Evolutionary conservation across 148 eudicot genomes (phyloP).

Genomic region (Rheum nobile): DNA sequence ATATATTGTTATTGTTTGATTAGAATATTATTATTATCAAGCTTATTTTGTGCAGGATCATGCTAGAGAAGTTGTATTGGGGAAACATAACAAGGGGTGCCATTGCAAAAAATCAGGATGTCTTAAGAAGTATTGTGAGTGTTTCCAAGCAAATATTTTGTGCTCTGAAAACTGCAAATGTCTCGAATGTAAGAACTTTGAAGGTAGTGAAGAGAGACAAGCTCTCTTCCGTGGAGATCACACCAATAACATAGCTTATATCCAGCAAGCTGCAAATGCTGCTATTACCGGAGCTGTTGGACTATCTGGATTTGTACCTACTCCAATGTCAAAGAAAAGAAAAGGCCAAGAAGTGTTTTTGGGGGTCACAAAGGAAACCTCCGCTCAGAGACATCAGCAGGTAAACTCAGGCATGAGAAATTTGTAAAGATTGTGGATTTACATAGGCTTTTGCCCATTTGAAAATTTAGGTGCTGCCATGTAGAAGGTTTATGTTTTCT

Average conservation of each 20-base stretch:
- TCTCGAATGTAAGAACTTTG: conserved; percentile 92
- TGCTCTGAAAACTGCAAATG: conserved; percentile 98
- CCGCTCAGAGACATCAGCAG: conserved; percentile 52
- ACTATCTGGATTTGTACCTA: conserved; percentile 79
- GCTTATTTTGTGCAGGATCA: conserved; percentile 49
- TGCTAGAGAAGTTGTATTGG: conserved; percentile 55
- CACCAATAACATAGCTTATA: conserved; percentile 56
- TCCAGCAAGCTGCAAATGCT: conserved; percentile 97
- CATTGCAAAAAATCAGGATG: conserved; percentile 99
- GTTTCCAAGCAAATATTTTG: conserved; percentile 93
- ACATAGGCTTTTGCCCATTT: neutral
- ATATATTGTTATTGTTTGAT: neutral
- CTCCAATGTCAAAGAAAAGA: conserved; percentile 65
- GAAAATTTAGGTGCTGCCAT: neutral
- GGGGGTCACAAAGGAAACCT: conserved; percentile 49
- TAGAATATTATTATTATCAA: neutral
- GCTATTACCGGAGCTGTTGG: conserved; percentile 98
- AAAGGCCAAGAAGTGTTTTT: conserved; percentile 65
- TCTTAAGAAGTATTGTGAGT: conserved; percentile 93
- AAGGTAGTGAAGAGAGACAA: conserved; percentile 96
- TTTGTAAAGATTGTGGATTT: conserved; percentile 10
- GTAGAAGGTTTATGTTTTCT: neutral
- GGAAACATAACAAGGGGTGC: conserved; percentile 94
- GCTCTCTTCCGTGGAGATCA: conserved; percentile 93
- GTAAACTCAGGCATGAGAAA: conserved; percentile 22